Base-by-base conservation (phyloP, 345 rosid species). In the Pistacia integerrima region DNA sequence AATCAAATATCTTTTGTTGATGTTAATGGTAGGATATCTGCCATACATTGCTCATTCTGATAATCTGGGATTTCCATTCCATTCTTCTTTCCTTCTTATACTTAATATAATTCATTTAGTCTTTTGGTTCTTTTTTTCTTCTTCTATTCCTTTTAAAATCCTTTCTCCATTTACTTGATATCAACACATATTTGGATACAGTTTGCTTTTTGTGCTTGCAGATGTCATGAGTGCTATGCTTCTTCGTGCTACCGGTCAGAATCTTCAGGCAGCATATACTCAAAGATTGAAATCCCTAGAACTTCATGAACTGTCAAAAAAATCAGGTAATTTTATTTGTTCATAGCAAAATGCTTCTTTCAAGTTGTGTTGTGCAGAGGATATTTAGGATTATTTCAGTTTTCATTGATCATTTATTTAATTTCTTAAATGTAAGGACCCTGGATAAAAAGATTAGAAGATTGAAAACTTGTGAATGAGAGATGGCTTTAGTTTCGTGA, bases 151-250 rank as follows among this genome's bases (percentile, higher is more conserved):
- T 73, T 5, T n/a, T 10, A 41, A 36, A 38, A 49, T 25, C 6
- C 25, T 64, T 56, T 65, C 6, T 10, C 64, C 49, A 36, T 33
- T 61, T 58, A 18, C 75, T 72, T 81, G 61, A 69, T 81, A 79
- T 76, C 76, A 77, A 79, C 84, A 82, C 74, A 82, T 85, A 68
- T 83, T 90, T 80, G 92, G 89, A 86, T 89, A 83, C 88, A 96
- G 98, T 84, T 88, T 96, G 88, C 83, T 92, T 80, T 83, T 91
- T 84, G 92, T 90, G 76, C 76, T 89, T 82, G 94, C 94, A 86
- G 98, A 96, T 90, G 74, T 96, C 73, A 61, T 90, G 76, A 90
- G 87, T 84, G 97, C 97, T 59, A 44, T 92, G 88, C 91, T 96
- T 79, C 83, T 96, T 83, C 88, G 97, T 41, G 89, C 89, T 35